Base-by-base conservation (phyloP, 106 monocot species). In the Alisma plantagoaquatica region DNA sequence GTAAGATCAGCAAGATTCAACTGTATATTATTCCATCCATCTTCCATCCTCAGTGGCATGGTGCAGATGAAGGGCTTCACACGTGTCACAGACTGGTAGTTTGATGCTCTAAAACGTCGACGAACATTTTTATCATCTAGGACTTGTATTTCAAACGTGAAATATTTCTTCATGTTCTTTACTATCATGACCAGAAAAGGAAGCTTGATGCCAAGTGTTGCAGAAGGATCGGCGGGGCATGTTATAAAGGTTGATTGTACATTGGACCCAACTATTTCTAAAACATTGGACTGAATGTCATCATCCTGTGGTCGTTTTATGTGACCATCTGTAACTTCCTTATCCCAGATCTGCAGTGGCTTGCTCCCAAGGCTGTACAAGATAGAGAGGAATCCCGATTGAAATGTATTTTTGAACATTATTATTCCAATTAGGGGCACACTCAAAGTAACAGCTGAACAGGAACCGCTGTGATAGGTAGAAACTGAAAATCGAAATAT, bases 101-200 rank as follows among this genome's bases (percentile, higher is more conserved):
- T 99, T 51, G 98, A 99, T 50, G 98, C 81, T 59, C 98, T 67
- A 31, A 99, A 91, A 24, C 90, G 78, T 2, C 90, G 73, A 22
- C 98, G 78, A 24, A 99, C 98, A 57, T 91, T 99, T 71, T 89
- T 98, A 79, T 99, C 98, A 70, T 99, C 98, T 72, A 99, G 54
- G 23, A 99, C 63, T 60, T 99, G 98, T 31, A 99, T 86, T 72
- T 99, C 98, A 82, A 99, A 99, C 12, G 90, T 85, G 71, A 98
- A 90, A 64, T 96, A 96, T 50, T 89, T 89, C 75, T 84, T 96
- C 18, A 84, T 29, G 61, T 91, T 91, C 70, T 99, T 99, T 46
- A 99, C 86, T 55, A 99, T 82, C 69, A 99, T 74, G 44, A 91
- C 82, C 43, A 99, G 47, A 70, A 82, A 82, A 23, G 78, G 82